A percentile compares a stretch with the other conserved stretches of the same genome.
These are phyloP conservation scores for Macrolepiota fuliginosa DNA, from an alignment of 768 basidiomycete species.

Conservation along the genomic window DNA sequence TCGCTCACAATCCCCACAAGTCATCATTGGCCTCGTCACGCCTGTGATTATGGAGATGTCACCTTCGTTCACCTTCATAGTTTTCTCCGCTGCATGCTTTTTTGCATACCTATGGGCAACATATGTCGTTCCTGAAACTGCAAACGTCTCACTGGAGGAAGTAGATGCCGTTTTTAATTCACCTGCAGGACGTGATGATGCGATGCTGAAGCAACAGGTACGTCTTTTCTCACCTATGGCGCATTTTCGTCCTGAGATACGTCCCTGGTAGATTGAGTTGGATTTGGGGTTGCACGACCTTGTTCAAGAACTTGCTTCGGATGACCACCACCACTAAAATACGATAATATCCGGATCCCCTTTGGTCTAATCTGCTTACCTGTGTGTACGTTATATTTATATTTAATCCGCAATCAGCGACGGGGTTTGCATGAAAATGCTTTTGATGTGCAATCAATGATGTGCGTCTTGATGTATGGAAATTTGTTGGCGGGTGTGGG, in stretches of 20 bases:
- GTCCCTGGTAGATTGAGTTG: slow-evolving; percentile 47
- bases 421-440: neutral
- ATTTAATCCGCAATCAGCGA: neutral
- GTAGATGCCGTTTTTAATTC: slow-evolving; percentile 68
- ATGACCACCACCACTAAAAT: slow-evolving; percentile 2
- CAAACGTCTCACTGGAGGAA: slow-evolving; percentile 72
- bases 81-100: slow-evolving; percentile 64
- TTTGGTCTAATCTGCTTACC: neutral
- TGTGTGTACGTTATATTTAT: neutral
- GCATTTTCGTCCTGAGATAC: neutral
- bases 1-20: slow-evolving; percentile 29
- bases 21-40: slow-evolving; percentile 73
- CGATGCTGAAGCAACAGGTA: slow-evolving; percentile 50
- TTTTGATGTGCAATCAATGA: neutral
- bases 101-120: slow-evolving; percentile 72
- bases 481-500: slow-evolving; percentile 1
- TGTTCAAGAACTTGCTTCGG: slow-evolving; percentile 34
- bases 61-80: slow-evolving; percentile 64
- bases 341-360: neutral
- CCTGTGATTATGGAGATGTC: slow-evolving; percentile 64
- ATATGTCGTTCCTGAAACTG: slow-evolving; percentile 71
- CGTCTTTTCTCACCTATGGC: slow-evolving; percentile 4
- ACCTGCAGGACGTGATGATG: slow-evolving; percentile 55
- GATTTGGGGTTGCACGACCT: slow-evolving; percentile 51
- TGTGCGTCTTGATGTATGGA: neutral